Base-by-base conservation (phyloP, 1,139 yeast genomes). In the Candida sp. region DNA sequence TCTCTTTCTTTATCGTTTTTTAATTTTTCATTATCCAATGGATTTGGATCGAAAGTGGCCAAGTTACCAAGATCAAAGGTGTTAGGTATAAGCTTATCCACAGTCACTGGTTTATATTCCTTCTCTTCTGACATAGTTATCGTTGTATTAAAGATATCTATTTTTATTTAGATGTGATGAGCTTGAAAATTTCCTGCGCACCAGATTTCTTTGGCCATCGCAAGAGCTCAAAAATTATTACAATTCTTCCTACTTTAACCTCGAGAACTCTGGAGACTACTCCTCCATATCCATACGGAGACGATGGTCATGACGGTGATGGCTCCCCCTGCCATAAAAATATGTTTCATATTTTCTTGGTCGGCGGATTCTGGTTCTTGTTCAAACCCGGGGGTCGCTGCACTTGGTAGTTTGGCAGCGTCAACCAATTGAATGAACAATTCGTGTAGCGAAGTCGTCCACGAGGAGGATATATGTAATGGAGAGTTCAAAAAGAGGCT, bases 391-490 rank as follows among this genome's bases (percentile, higher is more conserved):
- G 97, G 95, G 0, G 98, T 91, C 3, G 89, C 87, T 8, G 75
- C 63, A 38, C 82, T 79, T 0, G 99, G 98, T 35, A 68, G 68
- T 48, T 84, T 80, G 0, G 98, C 96, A 0, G 96, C 95, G 55
- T 89, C 96, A 0, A 91, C 96, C 34, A 93, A 64, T 55, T 88
- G 96, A 21, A 87, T 84, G 60, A 91, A 87, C 34, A 93, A 69
- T 54, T 95, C 98, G 50, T 84, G 84, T 38, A 91, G 64, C 0
- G 97, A 87, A 2, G 95, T 77, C 2, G 89, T 76, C 99, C 99
- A 93, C 12, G 83, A 77, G 1, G 95, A 87, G 0, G 96, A 87
- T 1, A 90, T 87, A 58, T 93, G 98, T 50, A 93, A 64, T 2
- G 95, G 93, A 0, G 90, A 82, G 33, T 67, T 66, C 41, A 87